Conservation (phyloP, 179 eudicot genomes). For the Camellia oleifera region DNA sequence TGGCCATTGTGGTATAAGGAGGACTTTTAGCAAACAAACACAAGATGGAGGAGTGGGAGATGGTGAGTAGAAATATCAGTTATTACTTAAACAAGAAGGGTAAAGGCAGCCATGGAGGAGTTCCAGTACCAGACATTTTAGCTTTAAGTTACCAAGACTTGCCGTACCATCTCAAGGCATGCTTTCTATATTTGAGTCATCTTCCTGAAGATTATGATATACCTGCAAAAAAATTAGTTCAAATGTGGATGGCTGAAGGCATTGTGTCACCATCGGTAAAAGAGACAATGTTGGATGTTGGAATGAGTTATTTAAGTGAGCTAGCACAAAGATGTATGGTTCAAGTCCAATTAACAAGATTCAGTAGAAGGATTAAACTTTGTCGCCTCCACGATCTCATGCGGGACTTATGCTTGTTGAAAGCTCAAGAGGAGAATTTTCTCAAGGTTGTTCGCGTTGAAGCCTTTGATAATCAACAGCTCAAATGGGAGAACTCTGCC, state of each 20-base stretch:
- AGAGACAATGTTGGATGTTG: slow-evolving; percentile 19
- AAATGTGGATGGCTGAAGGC: slow-evolving; percentile 2
- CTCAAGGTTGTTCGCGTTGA: neutral
- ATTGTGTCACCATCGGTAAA: neutral
- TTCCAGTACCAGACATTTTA: neutral
- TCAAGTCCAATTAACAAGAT: slow-evolving; percentile 15
- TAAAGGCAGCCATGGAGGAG: neutral
- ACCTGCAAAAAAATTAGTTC: slow-evolving; percentile 9
- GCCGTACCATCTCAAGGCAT: slow-evolving; percentile 25
- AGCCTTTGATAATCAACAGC: neutral
- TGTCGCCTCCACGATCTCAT: slow-evolving; percentile 26
- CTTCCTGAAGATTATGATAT: slow-evolving; percentile 22
- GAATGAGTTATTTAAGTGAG: slow-evolving; percentile 13
- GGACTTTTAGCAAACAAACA: neutral
- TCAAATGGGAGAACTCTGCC: neutral
- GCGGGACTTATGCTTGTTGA: slow-evolving; percentile 27
- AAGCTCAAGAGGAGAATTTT: slow-evolving; percentile 25
- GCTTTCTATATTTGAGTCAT: slow-evolving; percentile 31
- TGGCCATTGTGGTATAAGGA: slow-evolving; percentile 26
- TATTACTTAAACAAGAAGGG: neutral
- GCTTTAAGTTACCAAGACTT: slow-evolving; percentile 24
- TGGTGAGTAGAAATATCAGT: slow-evolving; percentile 7
- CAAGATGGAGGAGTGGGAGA: slow-evolving; percentile 27
- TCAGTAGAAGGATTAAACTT: slow-evolving; percentile 8
- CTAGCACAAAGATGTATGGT: slow-evolving; percentile 30